Evolutionary conservation across 306 rosid species (phyloP).

Genomic region (Macrotyloma uniflorum): DNA sequence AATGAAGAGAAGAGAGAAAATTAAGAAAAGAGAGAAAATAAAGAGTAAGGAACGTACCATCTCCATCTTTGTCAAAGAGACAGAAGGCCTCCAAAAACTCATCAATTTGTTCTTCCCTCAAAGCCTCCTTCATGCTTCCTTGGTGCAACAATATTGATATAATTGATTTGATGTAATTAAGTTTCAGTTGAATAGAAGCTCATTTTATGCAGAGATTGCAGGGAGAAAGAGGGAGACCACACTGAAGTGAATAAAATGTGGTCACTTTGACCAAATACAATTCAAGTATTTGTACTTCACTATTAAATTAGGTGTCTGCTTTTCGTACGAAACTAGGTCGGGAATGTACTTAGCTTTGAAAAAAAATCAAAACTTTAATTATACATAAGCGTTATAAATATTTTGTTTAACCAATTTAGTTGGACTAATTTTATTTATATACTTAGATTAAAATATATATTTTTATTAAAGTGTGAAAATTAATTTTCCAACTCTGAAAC

Average conservation of each 20-base stretch:
- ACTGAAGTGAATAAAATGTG: too few relatives aligned
- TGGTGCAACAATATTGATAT: not conserved
- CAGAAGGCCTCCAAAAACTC: constrained; percentile 72
- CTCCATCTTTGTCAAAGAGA: constrained; percentile 69
- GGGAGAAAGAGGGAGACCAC: too few relatives aligned
- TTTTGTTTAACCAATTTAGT: too few relatives aligned
- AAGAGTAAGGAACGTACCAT: too few relatives aligned
- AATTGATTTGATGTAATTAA: not conserved
- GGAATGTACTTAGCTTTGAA: not conserved
- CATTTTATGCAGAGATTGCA: not conserved
- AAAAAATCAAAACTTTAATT: too few relatives aligned
- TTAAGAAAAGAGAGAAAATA: not conserved
- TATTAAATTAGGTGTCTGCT: not conserved
- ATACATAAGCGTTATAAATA: too few relatives aligned
- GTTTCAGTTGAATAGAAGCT: not conserved
- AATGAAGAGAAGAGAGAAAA: too few relatives aligned
- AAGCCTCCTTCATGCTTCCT: constrained; percentile 33
- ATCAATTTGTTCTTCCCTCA: constrained; percentile 54
- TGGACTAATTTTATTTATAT: not conserved
- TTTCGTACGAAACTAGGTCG: not conserved
- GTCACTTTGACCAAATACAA: not conserved
- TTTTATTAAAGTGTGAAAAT: not conserved
- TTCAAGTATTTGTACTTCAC: not conserved
- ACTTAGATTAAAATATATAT: not conserved
- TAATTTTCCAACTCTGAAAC: not conserved